Base-by-base conservation (phyloP, 805 yeast species). In the Candida coquimbonensis region DNA sequence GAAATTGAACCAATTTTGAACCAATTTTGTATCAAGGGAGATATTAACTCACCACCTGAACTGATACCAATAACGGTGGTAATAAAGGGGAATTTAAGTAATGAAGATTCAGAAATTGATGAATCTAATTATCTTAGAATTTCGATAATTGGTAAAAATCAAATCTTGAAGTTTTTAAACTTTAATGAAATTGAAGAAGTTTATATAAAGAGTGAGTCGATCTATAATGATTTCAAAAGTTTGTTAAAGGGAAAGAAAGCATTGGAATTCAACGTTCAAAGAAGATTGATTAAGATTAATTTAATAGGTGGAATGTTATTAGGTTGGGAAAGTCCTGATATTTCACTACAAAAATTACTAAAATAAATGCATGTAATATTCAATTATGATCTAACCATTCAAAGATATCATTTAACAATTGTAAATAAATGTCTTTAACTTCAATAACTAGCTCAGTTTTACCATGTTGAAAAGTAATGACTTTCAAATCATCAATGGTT, bases 161-260 rank as follows among this genome's bases (percentile, higher is more conserved):
- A 57, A 19, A 42, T 54, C 1, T 40, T 48, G 25, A 42, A 38
- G n/a, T 58, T 58, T 42, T 38, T 57, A 16, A 54, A 48, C 2
- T 44, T 55, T 48, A 27, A 43, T 14, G 62, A 57, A 37, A 39
- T 55, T 31, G 62, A 58, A 41, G 56, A 54, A 26, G 49, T 49
- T 3, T 58, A 58, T 42, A 40, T 56, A 14, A 41, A 43, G 1
- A 36, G 50, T 4, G 36, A 40, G 11, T 45, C 44, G 14, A 26
- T 53, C 21, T 43, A 44, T 29, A 24, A 36, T 9, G 43, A 44
- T 4, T 35, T 57, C 26, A 14, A 29, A 5, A n/a, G 19, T 3
- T 39, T 55, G 3, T 8, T 53, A n/a, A 44, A 39, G 7, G 16
- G 36, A 1, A 39, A 29, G 13, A 49, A 47, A 25, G 32, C 12